Conservation (phyloP, 352 stramenopile genomes). For the Pythium volutum region DNA sequence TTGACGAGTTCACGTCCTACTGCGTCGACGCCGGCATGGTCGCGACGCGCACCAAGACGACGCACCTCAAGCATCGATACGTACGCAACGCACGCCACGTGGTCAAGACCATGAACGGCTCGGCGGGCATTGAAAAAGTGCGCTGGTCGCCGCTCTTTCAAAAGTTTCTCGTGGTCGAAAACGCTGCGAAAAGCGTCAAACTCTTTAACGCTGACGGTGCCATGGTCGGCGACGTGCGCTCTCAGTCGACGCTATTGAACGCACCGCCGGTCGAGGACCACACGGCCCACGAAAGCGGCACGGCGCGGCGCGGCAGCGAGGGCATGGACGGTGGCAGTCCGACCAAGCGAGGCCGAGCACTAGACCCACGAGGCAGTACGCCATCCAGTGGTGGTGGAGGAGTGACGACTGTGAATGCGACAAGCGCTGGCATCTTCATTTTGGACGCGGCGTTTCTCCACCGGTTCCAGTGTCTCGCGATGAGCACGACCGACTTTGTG, state of each 20-base stretch:
- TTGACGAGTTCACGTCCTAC: slow-evolving; percentile 86
- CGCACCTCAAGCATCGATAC: slow-evolving; percentile 70
- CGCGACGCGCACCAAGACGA: slow-evolving; percentile 42
- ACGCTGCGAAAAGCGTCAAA: slow-evolving; percentile 62
- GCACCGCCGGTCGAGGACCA: background rate
- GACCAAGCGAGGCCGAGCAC: background rate
- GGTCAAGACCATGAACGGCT: slow-evolving; percentile 59
- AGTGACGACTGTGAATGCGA: background rate
- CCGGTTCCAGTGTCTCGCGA: slow-evolving; percentile 53
- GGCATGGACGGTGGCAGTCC: background rate
- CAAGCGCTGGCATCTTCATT: slow-evolving; percentile 42
- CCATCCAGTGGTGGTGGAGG: background rate
- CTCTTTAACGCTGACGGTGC: slow-evolving; percentile 55
- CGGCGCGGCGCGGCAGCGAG: background rate
- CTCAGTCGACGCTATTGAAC: slow-evolving; percentile 24
- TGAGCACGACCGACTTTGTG: slow-evolving; percentile 74
- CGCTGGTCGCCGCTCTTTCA: slow-evolving; percentile 66
- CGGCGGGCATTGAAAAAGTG: slow-evolving; percentile 55
- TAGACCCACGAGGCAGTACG: too few relatives aligned
- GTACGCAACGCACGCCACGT: slow-evolving; percentile 49
- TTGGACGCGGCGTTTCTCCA: slow-evolving; percentile 66
- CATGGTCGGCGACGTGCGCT: slow-evolving; percentile 48
- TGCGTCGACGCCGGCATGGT: slow-evolving; percentile 86
- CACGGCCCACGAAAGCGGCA: background rate
- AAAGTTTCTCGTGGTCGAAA: slow-evolving; percentile 64